These are phyloP conservation scores for Fusarium nisikadoi DNA, from an alignment of 2,329 filamentous ascomycete genomes.

Conservation along the genomic window DNA sequence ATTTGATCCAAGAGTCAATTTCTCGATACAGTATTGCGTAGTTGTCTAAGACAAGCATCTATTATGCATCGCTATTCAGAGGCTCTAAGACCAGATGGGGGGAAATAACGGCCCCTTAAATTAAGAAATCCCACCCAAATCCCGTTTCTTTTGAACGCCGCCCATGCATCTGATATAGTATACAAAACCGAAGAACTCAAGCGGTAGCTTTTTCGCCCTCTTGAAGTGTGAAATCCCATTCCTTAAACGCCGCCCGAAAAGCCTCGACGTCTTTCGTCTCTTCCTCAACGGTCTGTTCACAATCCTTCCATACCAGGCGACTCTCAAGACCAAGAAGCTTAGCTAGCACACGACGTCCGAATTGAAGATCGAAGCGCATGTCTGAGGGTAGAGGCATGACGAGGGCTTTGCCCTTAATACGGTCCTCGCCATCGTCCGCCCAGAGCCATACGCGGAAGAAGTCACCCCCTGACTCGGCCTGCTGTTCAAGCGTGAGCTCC, in stretches of 20 bases:
- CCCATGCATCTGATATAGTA: conserved; percentile 19
- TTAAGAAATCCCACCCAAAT: conserved; percentile 5
- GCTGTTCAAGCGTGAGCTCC: conserved; percentile 62
- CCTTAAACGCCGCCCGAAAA: conserved; percentile 84
- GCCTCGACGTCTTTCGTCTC: conserved; percentile 81
- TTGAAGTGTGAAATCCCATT: conserved; percentile 81
- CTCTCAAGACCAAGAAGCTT: conserved; percentile 85
- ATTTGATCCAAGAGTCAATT: background rate
- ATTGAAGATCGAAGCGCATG: conserved; percentile 89
- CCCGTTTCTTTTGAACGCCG: conserved; percentile 35
- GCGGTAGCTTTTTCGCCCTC: conserved; percentile 13
- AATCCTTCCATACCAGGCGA: conserved; percentile 86
- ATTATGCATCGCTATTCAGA: background rate
- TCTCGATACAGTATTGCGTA: background rate
- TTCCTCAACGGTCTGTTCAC: conserved; percentile 78
- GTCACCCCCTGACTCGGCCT: conserved; percentile 64
- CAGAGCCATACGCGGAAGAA: conserved; percentile 89
- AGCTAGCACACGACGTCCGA: conserved; percentile 85
- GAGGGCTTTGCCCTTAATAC: conserved; percentile 71
- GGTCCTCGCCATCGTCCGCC: conserved; percentile 65
- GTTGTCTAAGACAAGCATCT: background rate
- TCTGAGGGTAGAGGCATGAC: conserved; percentile 78
- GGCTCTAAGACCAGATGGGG: background rate
- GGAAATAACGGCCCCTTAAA: background rate
- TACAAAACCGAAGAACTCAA: conserved; percentile 14